Conservation (phyloP, 345 rosid genomes). For the Eucalyptus pauciflora region DNA sequence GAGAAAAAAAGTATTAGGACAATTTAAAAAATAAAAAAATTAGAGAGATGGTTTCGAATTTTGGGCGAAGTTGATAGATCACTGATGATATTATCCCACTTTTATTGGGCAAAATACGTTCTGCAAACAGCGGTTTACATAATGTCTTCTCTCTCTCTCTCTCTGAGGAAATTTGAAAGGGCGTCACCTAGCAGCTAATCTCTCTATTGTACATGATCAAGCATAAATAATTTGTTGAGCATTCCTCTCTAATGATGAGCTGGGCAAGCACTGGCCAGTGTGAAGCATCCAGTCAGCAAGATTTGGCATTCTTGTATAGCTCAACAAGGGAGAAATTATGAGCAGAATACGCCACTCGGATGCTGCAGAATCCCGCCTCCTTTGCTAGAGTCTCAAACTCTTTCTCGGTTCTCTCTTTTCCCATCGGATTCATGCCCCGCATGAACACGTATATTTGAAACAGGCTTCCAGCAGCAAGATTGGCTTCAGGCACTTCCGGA, state of each 20-base stretch:
- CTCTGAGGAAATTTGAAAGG: background rate
- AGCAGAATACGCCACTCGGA: constrained; percentile 20
- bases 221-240: background rate
- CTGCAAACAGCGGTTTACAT: background rate
- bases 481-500: constrained; percentile 27
- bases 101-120: background rate
- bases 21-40: background rate
- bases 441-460: constrained; percentile 24
- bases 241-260: background rate
- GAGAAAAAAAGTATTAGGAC: background rate
- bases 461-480: constrained; percentile 8
- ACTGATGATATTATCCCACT: background rate
- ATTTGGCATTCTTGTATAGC: constrained; percentile 9
- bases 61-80: background rate
- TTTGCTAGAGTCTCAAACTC: constrained; percentile 29
- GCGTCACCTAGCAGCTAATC: background rate
- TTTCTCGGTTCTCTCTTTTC: constrained; percentile 33
- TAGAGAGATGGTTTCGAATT: background rate
- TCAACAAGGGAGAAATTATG: constrained; percentile 30
- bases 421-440: constrained; percentile 9
- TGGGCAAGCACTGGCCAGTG: background rate
- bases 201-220: background rate
- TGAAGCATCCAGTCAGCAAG: background rate
- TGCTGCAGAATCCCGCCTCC: constrained; percentile 39
- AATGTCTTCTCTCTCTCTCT: background rate